Conservation (phyloP, 371 early-diverging fungal genomes). For the Rhizopus microsporus region DNA sequence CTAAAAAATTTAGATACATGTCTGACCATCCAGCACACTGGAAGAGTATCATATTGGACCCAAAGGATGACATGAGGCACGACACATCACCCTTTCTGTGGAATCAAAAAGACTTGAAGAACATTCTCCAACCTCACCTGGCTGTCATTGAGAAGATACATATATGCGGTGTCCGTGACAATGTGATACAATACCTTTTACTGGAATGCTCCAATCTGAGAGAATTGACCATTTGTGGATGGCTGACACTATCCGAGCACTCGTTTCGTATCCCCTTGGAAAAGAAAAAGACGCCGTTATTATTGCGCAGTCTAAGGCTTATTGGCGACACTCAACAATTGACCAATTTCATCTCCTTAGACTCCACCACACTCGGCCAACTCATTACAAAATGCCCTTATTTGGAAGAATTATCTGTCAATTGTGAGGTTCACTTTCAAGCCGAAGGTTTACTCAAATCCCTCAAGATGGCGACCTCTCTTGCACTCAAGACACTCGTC, state of each 20-base stretch:
- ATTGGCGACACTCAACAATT: constrained; percentile 25
- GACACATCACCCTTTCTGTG: constrained; percentile 15
- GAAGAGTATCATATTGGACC: constrained; percentile 20
- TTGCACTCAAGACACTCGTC: constrained; percentile 25
- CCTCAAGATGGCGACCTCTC: constrained; percentile 9
- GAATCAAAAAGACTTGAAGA: constrained; percentile 27
- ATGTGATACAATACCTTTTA: constrained; percentile 34
- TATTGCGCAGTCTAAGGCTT: constrained; percentile 27
- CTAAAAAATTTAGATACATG: constrained; percentile 16
- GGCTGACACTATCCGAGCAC: constrained; percentile 41
- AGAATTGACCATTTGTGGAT: constrained; percentile 34
- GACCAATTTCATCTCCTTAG: constrained; percentile 37
- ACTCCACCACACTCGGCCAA: constrained; percentile 27
- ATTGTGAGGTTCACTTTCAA: constrained; percentile 42
- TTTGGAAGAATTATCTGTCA: constrained; percentile 25
- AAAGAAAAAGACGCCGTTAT: background rate
- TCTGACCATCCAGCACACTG: constrained; percentile 35
- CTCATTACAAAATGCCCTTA: constrained; percentile 30
- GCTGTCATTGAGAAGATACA: constrained; percentile 20
- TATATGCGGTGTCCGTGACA: constrained; percentile 45
- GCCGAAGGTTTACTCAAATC: constrained; percentile 31
- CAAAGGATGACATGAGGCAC: background rate
- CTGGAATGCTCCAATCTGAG: constrained; percentile 21
- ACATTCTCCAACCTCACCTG: constrained; percentile 30
- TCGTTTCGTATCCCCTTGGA: constrained; percentile 23